Percentiles rank a stretch among this genome's conserved stretches.
Conservation (phyloP, 164 flowering plant species). For the Nymphaea colorata region DNA sequence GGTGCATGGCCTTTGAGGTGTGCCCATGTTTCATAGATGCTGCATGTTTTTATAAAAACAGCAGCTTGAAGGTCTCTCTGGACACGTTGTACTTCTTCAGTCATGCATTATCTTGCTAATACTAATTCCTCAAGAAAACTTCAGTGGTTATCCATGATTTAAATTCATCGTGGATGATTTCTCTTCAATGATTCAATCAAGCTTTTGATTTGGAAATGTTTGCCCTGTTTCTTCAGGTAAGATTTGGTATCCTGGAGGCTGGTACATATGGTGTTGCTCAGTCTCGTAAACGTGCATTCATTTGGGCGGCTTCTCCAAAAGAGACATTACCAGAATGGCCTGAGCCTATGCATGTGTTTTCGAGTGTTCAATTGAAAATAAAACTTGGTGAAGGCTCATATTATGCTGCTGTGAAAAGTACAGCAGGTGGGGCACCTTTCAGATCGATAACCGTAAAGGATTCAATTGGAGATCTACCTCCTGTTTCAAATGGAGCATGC, state of each 20-base stretch:
- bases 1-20: no score
- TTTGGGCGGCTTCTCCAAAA: conserved; percentile 95
- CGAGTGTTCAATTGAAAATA: conserved; percentile 68
- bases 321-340: conserved; percentile 94
- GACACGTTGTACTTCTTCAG: conserved; percentile 6
- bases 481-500: conserved; percentile 73
- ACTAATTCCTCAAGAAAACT: no score
- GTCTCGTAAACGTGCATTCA: conserved; percentile 83
- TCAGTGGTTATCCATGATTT: no score
- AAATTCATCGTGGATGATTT: no score
- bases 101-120: no score
- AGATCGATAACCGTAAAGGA: conserved; percentile 88
- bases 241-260: conserved; percentile 94
- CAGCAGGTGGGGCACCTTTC: conserved; percentile 79
- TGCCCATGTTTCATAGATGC: no score
- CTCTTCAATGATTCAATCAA: no score
- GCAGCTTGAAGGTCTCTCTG: no score
- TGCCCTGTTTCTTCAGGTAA: conserved; percentile 33
- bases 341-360: conserved; percentile 92
- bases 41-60: no score
- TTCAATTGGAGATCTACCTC: conserved; percentile 86
- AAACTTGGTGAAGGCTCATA: conserved; percentile 34
- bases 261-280: conserved; percentile 93
- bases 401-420: conserved; percentile 80
- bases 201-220: neutral